Conservation (phyloP, 441 rosid genomes). For the Populus hybrid region DNA sequence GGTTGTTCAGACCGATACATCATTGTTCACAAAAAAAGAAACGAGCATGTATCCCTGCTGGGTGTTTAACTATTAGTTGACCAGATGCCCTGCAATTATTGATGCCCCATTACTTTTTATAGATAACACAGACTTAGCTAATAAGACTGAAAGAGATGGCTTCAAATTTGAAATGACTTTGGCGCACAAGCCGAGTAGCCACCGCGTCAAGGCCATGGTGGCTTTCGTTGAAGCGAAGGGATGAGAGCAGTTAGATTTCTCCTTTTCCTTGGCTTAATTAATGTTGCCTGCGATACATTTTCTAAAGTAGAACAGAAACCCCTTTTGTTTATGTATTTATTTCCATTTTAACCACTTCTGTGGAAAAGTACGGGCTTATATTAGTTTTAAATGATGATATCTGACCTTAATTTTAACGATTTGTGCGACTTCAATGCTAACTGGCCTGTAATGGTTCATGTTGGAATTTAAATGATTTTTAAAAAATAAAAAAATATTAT, state of each 20-base stretch:
- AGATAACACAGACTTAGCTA: background rate
- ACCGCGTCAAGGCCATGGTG: background rate
- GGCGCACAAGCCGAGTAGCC: background rate
- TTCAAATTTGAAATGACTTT: background rate
- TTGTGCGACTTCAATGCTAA: constrained; percentile 5
- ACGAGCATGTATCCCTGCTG: background rate
- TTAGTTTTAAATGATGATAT: background rate
- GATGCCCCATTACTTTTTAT: background rate
- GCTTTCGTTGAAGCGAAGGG: background rate
- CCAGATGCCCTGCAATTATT: background rate
- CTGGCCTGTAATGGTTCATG: too few species aligned
- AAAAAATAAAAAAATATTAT: too few species aligned
- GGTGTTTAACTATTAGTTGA: constrained; percentile 23
- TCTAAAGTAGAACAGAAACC: background rate
- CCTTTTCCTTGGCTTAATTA: background rate
- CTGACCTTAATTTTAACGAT: constrained; percentile 19
- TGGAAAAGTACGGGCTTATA: background rate
- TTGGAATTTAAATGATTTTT: background rate
- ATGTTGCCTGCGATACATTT: background rate
- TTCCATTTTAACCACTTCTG: background rate
- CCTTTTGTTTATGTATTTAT: background rate
- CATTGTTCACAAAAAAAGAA: background rate
- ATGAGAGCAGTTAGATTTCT: background rate
- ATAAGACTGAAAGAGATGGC: background rate
- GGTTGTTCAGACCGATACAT: constrained; percentile 1